phyloP scores from a whole-genome alignment of 495 filamentous ascomycete species.

The Neurospora intermedia region DNA sequence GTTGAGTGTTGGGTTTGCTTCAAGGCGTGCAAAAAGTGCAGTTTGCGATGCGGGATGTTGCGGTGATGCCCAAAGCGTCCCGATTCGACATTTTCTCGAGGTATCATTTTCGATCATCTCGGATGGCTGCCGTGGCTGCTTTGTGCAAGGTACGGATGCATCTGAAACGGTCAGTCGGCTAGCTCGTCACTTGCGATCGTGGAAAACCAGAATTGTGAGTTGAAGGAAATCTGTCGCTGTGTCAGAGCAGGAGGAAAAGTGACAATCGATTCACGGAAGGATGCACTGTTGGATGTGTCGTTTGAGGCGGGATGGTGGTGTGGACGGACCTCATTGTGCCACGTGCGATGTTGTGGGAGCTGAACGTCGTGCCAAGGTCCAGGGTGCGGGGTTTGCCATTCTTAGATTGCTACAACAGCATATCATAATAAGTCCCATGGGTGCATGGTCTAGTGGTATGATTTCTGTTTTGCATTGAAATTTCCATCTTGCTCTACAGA shows the following conservation, averaged over 20 bases:
- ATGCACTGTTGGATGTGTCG: not conserved
- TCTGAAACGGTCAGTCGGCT: not conserved
- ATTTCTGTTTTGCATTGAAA: constrained; percentile 9
- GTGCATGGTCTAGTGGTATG: constrained; percentile 7
- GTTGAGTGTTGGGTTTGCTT: not conserved
- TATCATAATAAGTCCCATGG: not conserved
- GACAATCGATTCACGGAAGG: not conserved
- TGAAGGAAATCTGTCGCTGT: not conserved
- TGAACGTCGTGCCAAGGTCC: not conserved
- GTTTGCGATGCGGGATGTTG: not conserved
- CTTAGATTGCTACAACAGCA: not conserved
- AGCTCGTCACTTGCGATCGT: not conserved
- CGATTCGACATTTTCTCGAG: not conserved
- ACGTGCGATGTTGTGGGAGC: not conserved
- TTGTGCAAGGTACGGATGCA: not conserved
- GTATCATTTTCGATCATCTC: not conserved
- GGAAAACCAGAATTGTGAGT: not conserved
- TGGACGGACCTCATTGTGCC: not conserved
- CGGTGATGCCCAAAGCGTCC: not conserved
- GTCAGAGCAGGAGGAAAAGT: not conserved
- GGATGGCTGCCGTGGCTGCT: not conserved
- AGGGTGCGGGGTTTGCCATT: not conserved
- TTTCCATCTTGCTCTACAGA: constrained; percentile 3
- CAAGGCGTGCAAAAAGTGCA: not conserved
- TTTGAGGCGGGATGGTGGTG: not conserved